Evolutionary conservation across 192 early-diverging fungal species (phyloP), one percentile per base, ranked within the genome.

Genomic region (Chytriomyces sp.): DNA sequence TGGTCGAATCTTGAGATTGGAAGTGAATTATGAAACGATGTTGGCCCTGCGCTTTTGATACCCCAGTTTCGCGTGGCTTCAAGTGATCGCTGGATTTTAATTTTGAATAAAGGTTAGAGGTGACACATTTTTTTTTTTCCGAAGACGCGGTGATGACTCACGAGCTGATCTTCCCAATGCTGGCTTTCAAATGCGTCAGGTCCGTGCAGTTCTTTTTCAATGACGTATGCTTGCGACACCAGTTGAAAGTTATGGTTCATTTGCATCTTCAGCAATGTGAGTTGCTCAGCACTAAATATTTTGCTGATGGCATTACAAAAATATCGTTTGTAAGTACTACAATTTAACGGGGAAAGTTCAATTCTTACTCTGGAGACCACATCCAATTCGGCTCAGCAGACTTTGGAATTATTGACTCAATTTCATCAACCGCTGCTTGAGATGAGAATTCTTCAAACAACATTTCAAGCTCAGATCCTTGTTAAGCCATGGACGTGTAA

Each of bases 221-320:
- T 69, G 3, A 77, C 60, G 46, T 24, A 69, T 11, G 76, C 66
- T 69, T 77, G 76, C 16, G 65, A 20, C 2, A 77, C 76, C 6
- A 77, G 35, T 45, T 77, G 76, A 47, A 77, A 68, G 59, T 77
- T 77, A 43, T 49, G 18, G 65, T 69, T 50, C 67, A 69, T 69
- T 48, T 77, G 76, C 11, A 60, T 35, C 26, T 53, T 66, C 28
- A 77, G 57, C 5, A 77, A 53, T 1, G 60, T 23, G 3, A 77
- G 45, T 45, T 77, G 76, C 53, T 64, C 43, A 13, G 7, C n/a
- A 48, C 76, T 69, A 48, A 77, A 77, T 20, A 77, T 69, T 67
- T 67, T 13, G 8, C 74, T 63, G 59, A 9, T 20, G 23, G 18
- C 10, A 9, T 28, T 61, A 24, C 43, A 68, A 10, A 16, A 68